A percentile compares a stretch with the other conserved stretches of the same genome.
Conservation (phyloP, 2,329 filamentous ascomycete species). For the Colletotrichum godetiae region DNA sequence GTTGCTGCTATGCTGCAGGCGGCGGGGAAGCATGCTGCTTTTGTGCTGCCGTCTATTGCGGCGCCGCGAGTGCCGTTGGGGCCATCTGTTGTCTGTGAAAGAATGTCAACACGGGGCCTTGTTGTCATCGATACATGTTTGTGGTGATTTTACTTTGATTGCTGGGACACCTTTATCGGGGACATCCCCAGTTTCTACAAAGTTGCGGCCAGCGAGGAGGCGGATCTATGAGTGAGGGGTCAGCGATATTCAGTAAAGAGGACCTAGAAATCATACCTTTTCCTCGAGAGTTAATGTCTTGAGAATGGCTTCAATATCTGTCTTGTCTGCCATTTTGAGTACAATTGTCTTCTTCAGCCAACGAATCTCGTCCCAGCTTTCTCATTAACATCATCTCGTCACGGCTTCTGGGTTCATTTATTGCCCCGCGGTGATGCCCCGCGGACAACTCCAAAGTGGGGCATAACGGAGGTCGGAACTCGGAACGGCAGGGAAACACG, state of each 20-base stretch:
- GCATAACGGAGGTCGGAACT: conserved; percentile 27
- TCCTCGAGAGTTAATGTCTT: conserved; percentile 45
- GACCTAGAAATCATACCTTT: conserved; percentile 36
- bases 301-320: conserved; percentile 40
- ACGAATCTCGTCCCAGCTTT: background rate
- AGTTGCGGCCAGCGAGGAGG: conserved; percentile 32
- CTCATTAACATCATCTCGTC: too few relatives aligned
- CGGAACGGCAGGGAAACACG: conserved; percentile 8
- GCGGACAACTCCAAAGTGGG: background rate
- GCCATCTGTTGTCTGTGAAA: conserved; percentile 25
- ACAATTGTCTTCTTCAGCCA: too few relatives aligned
- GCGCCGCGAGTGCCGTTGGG: conserved; percentile 36
- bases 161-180: conserved; percentile 22
- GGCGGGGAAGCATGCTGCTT: conserved; percentile 65
- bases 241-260: too few relatives aligned
- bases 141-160: conserved; percentile 8
- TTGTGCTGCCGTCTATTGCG: conserved; percentile 32
- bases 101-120: too few relatives aligned
- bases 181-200: conserved; percentile 29
- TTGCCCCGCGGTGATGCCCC: background rate
- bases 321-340: conserved; percentile 17
- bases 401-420: conserved; percentile 13
- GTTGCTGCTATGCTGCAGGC: conserved; percentile 79
- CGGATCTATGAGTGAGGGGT: conserved; percentile 13
- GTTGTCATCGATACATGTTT: too few relatives aligned